Evolutionary conservation across 2,329 filamentous ascomycete species (phyloP), one percentile per base, ranked within the genome.

Genomic region (Davidsoniella neocaledoniae): DNA sequence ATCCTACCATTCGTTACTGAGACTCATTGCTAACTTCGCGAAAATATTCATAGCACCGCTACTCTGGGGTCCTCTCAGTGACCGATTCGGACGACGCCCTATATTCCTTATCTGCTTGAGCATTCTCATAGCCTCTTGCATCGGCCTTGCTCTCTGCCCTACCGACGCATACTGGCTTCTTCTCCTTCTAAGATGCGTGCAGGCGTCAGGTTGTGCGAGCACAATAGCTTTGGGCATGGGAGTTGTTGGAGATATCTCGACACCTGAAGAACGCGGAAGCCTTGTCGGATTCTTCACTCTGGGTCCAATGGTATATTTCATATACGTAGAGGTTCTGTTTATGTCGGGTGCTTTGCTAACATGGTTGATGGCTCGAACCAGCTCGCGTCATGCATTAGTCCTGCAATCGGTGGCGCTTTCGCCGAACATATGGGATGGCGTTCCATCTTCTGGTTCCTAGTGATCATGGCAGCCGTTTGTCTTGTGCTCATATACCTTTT

Each of bases 361-460:
- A 5, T 23, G 21, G 5, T 2, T 23, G 21, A 23, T 23, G 5
- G 5, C 4, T 23, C 21, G 21, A 23, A 5, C 21, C 21, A 23
- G 21, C 21, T 23, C 5, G 29, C 29, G 8, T 33, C 29, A 19
- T 25, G 43, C 25, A 59, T 72, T 17, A 68, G 65, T 0, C 69
- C 69, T 5, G 66, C 72, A 0, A 65, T 76, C 21, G 72, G 72
- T 0, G 73, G 72, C 6, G 57, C 67, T 0, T 54, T 76, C 0
- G 62, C 66, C 12, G 7, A 33, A 12, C 29, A 33, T 39, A 55
- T 74, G 0, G 72, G 71, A 0, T 76, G 72, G 71, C 60, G 65
- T 38, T 63, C 64, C 1, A 66, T 75, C 5, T 76, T 76, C 54
- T 75, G 71, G 70, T 71, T 74, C 51, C 61, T 76, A 4, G 60